Base-by-base conservation (phyloP, 228 moss, liverwort and hornwort species). In the Sphagnum fallax region DNA sequence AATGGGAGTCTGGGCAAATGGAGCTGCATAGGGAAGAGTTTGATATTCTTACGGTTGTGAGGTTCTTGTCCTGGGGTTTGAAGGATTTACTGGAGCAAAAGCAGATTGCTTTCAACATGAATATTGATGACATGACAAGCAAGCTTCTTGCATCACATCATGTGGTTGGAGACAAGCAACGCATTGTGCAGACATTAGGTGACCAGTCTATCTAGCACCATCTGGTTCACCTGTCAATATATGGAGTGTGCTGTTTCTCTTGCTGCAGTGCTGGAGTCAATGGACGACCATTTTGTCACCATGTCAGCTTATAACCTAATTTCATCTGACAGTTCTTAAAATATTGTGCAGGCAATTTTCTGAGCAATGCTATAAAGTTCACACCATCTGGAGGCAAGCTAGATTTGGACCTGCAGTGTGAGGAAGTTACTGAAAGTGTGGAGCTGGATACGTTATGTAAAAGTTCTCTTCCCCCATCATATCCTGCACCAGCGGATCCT, bases 321-420 rank as follows among this genome's bases (percentile, higher is more conserved):
- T 32, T 32, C 32, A 32, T 32, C 32, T 32, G 32, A 32, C 32
- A 32, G 32, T 32, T 32, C 32, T 32, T 1, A 1, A 32, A 32
- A 32, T 3, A 32, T 32, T 32, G 55, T 69, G 47, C 83, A 91
- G 91, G 91, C 5, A 91, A 91, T 51, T 91, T 91, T 64, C 71
- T 91, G n/a, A 91, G 91, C 49, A 91, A 91, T 64, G 91, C 91
- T 11, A 82, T 91, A 1, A 91, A 91, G 70, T 91, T 91, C 10
- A 91, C 88, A 15, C 84, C 86, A 9, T 52, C 89, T 16, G 89
- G 91, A 66, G 91, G 91, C 5, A 86, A 78, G 8, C 51, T 91
- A 67, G 89, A 91, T 50, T 72, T 91, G 57, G 82, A 84, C 10
- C 13, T 91, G 9, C 75, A 75, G 9, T 91, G 91, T 32, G 83